Base-by-base conservation (phyloP, 176 grass and related monocot genomes). In the Areca catechu region DNA sequence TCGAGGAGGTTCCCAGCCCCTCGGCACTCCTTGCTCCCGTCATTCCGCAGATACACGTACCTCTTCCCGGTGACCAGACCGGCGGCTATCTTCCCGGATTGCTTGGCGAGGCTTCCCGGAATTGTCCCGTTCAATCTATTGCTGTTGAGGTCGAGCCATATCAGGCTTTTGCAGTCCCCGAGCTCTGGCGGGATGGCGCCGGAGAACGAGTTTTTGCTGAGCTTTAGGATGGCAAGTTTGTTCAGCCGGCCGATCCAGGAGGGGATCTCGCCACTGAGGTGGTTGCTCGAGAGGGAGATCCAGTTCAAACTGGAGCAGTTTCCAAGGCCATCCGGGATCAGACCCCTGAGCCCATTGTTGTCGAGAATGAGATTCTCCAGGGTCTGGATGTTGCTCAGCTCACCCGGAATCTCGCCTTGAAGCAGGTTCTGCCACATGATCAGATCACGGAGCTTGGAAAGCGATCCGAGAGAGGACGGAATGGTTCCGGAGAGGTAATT, bases 351-450 rank as follows among this genome's bases (percentile, higher is more conserved):
- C n/a, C 25, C 65, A 67, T 67, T 67, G 51, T 54, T 54, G 51
- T 67, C 65, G 17, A 67, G 51, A 21, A 67, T 67, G 51, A 67
- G 65, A 51, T 67, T 67, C 51, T 67, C 24, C 24, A 67, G 51
- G n/a, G 24, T 20, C 22, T 27, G 65, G 50, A 67, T 17, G 10
- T 55, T 20, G 65, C 24, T 5, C 3, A 67, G 25, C n/a, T 67
- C 51, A 7, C 24, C 9, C 18, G 65, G 65, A 22, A 67, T 67
- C 27, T 67, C 65, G 51, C 65, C 65, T 19, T 67, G 50, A 6
- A 67, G 51, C n/a, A 55, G 18, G n/a, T 67, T 67, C 25, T 67
- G 65, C 65, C 65, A 67, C 65, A 67, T 67, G 51, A 67, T 67
- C 24, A 67, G 65, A 27, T 67, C 65, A 6, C 24, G 24, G 16